Percentiles rank a stretch among this genome's conserved stretches.
Conservation (phyloP, 495 filamentous ascomycete genomes). For the Geopyxis carbonaria region DNA sequence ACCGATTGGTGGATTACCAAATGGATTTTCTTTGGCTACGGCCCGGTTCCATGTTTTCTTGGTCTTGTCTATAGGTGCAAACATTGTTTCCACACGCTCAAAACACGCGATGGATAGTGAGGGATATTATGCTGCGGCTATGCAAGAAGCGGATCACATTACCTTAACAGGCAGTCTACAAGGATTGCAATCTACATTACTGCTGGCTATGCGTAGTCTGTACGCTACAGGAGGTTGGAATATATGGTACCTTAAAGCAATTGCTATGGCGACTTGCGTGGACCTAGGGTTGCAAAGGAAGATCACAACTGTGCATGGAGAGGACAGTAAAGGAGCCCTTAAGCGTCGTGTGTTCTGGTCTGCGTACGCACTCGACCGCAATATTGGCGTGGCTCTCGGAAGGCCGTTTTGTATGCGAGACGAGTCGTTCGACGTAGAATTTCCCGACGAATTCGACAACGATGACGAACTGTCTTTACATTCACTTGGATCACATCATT, state of each 20-base stretch:
- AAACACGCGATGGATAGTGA: conserved; percentile 16
- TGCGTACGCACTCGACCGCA: conserved; percentile 34
- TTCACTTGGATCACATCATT: background rate
- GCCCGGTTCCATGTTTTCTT: conserved; percentile 24
- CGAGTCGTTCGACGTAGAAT: conserved; percentile 21
- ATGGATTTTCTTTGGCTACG: conserved; percentile 12
- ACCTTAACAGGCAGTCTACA: conserved; percentile 20
- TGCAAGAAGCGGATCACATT: conserved; percentile 16
- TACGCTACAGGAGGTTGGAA: conserved; percentile 14
- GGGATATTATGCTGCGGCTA: conserved; percentile 21
- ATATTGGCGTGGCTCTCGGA: conserved; percentile 33
- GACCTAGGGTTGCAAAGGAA: conserved; percentile 23
- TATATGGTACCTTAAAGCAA: conserved; percentile 23
- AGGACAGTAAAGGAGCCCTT: conserved; percentile 14
- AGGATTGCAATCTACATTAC: conserved; percentile 16
- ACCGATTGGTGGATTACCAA: conserved; percentile 13
- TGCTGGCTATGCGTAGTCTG: conserved; percentile 21
- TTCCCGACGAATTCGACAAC: conserved; percentile 19
- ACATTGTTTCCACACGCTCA: conserved; percentile 14
- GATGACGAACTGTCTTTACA: conserved; percentile 16
- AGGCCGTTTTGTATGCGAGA: conserved; percentile 22
- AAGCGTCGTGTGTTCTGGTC: conserved; percentile 35
- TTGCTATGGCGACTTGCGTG: conserved; percentile 22
- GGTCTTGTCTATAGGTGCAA: conserved; percentile 21
- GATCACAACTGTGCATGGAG: background rate